Evolutionary conservation across 225 moss, liverwort and hornwort genomes (phyloP), one percentile per base, ranked within the genome.

Genomic region (Anthoceros angustus): DNA sequence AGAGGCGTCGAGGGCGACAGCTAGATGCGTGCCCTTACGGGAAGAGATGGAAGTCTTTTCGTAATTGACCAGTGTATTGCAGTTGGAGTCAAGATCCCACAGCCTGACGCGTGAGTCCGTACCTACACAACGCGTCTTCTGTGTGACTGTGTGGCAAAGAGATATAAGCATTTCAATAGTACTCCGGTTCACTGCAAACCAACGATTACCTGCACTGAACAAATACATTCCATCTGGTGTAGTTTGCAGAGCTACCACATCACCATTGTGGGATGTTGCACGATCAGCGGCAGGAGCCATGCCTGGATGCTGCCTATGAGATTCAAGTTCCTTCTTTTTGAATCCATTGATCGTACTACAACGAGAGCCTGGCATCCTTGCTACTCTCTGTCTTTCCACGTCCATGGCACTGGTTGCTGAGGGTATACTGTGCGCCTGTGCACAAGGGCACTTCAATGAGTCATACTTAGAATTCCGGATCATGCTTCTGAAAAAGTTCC

Each of bases 1-100:
- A 8, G 95, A 91, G 23, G 88, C 82, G 74, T 95, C 91, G 63
- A 79, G 79, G 20, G 95, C 88, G 9, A 91, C 78, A 39, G 86
- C 82, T 66, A 95, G 75, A 73, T 91, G 86, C 41, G 76, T 80
- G 64, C 91, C 86, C 80, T 75, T 83, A 25, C 75, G 80, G 25
- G 82, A 74, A 25, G 79, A 67, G 66, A 86, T 85, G 69, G 79
- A 73, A 12, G 88, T 83, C 42, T 83, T 77, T 72, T 91, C 91
- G 71, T 88, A 91, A 63, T 91, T 95, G 24, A 95, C 88, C 39
- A 95, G 71, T 3, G 91, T 95, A 72, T 95, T 88, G 78, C 91
- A 91, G 40, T 85, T 86, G 46, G 91, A 86, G 62, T 88, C 77
- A 62, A 88, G 72, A 49, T 95, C 95, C 95, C 91, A 95, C 74